Conservation (phyloP, 805 yeast genomes). For the Candida pseudoglaebosa region DNA sequence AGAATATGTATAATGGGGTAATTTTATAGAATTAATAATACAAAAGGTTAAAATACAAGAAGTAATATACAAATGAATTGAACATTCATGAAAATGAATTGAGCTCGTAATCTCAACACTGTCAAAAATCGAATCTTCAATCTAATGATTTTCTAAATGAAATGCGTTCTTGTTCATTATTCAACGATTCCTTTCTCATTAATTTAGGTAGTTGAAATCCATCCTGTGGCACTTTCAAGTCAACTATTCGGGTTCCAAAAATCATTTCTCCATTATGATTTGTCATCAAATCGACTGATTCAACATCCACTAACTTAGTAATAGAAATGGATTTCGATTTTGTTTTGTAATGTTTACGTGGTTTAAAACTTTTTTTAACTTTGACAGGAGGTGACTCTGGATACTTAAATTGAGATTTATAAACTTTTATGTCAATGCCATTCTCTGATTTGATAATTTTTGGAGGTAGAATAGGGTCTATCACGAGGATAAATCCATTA, state of each 20-base stretch:
- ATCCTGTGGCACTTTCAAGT: constrained; percentile 5
- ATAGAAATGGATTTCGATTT: not conserved
- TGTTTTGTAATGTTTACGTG: not conserved
- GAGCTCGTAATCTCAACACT: no score
- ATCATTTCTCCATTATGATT: not conserved
- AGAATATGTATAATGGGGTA: constrained; percentile 6
- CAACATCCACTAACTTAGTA: constrained; percentile 1
- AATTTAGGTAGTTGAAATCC: constrained; percentile 9
- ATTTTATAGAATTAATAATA: constrained; percentile 1
- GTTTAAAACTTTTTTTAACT: not conserved
- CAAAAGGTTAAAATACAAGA: not conserved
- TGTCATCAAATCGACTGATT: constrained; percentile 6
- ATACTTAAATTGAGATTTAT: not conserved
- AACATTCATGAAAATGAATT: no score
- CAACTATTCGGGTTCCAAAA: constrained; percentile 7
- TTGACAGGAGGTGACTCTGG: not conserved
- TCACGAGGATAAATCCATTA: constrained; percentile 33
- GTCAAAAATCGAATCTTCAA: no score
- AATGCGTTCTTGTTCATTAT: not conserved
- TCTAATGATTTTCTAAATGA: not conserved
- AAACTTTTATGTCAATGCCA: not conserved
- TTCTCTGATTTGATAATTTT: constrained; percentile 9
- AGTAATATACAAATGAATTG: not conserved
- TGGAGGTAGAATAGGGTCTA: constrained; percentile 37
- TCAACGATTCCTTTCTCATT: not conserved